phyloP scores from a whole-genome alignment of 805 yeast species.

The Kazachstania martiniae region DNA sequence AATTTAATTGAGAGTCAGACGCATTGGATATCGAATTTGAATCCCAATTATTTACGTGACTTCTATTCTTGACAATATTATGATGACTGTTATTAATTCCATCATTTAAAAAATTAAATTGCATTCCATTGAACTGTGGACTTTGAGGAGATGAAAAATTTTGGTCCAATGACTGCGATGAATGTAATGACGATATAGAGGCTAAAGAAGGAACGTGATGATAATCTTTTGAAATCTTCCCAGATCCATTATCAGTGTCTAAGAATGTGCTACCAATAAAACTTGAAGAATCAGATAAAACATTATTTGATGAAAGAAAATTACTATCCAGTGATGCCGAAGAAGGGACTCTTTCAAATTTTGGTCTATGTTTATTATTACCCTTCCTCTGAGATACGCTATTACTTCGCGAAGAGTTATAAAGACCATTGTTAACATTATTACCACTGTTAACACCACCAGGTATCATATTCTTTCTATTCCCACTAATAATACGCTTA shows the following conservation, averaged over 20 bases:
- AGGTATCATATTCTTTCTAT: too few relatives aligned
- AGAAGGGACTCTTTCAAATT: slow-evolving; percentile 6
- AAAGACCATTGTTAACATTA: slow-evolving; percentile 7
- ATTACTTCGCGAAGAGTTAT: neutral
- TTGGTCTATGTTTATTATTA: slow-evolving; percentile 1
- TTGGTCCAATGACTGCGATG: slow-evolving; percentile 25
- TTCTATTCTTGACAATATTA: neutral
- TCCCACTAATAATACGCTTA: too few relatives aligned
- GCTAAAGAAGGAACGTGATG: slow-evolving; percentile 22
- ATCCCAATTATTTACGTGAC: slow-evolving; percentile 13
- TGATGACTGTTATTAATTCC: slow-evolving; percentile 1
- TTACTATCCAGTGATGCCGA: slow-evolving; percentile 10
- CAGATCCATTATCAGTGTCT: slow-evolving; percentile 13
- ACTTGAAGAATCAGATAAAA: slow-evolving; percentile 9
- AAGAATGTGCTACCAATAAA: slow-evolving; percentile 9
- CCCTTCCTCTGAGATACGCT: slow-evolving; percentile 3
- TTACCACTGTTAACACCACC: too few relatives aligned
- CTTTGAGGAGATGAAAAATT: slow-evolving; percentile 22
- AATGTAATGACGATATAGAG: slow-evolving; percentile 25
- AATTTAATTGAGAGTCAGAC: neutral
- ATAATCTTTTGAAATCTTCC: slow-evolving; percentile 23
- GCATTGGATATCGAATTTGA: neutral
- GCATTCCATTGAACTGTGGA: slow-evolving; percentile 14
- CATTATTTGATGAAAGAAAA: slow-evolving; percentile 6
- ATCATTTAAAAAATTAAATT: slow-evolving; percentile 8